Evolutionary conservation across 2,329 filamentous ascomycete species (phyloP), one percentile per base, ranked within the genome.

Genomic region (Verticillium klebahnii): DNA sequence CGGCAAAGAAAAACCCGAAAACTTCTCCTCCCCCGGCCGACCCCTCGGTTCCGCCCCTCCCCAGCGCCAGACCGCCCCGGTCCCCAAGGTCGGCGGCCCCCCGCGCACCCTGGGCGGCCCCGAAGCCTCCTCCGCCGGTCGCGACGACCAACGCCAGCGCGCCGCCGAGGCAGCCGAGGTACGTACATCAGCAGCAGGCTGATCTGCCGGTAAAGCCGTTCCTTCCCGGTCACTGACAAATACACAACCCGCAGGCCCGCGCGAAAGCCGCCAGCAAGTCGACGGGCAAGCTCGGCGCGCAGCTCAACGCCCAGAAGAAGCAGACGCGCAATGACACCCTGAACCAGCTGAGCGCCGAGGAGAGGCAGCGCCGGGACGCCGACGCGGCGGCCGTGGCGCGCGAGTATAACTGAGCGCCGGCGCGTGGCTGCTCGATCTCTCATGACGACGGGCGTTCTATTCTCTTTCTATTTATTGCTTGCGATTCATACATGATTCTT

Each of bases 81-180:
- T 86, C 66, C 81, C 82, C 67, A 32, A 31, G 17, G 79, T 86
- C 61, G 83, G 81, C 69, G 85, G 81, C 0, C 85, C 80, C 62
- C 84, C 80, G 9, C 82, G 90, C 64, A 89, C 88, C 2, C 75
- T 95, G 52, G 91, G 90, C 23, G 83, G 71, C 15, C 72, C 66
- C 4, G 68, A 63, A n/a, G 57, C 60, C 36, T 64, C 66, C 50
- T 67, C 63, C 64, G 68, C 67, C 36, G 70, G 69, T 59, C 70
- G 75, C 2, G 79, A 80, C 23, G 88, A 93, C 72, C 89, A 92
- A 37, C 83, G 89, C 62, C 82, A 80, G 61, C 90, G 87, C 63
- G 93, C 93, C 4, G 92, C 92, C 0, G 85, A 86, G 66, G 93
- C 93, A 59, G 93, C 93, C 63, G 91, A 96, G 88, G 93, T 96